phyloP scores from a whole-genome alignment of 179 eudicot species.

The Sideroxylon spinosum region DNA sequence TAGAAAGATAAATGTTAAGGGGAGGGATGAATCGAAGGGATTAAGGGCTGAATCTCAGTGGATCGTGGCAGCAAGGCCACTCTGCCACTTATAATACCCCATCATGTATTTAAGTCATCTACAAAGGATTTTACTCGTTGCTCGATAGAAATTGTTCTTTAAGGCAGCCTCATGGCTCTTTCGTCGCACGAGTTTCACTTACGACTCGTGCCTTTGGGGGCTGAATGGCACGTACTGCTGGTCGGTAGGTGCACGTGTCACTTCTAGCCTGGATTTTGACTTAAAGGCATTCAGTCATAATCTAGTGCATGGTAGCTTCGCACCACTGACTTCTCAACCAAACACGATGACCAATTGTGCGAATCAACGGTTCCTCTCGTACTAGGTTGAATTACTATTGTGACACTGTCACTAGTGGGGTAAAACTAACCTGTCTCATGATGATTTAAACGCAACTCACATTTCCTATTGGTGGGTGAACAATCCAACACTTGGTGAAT shows the following conservation, averaged over 20 bases:
- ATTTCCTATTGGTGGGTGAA: conserved; percentile 1
- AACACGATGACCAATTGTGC: conserved; percentile 76
- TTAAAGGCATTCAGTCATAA: conserved; percentile 50
- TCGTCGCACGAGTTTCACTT: too few species aligned
- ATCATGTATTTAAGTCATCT: conserved; percentile 38
- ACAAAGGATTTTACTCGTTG: too few species aligned
- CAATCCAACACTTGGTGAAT: conserved; percentile 4
- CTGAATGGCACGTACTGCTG: too few species aligned
- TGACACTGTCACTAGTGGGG: background rate
- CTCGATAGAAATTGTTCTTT: too few species aligned
- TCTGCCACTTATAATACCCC: conserved; percentile 51
- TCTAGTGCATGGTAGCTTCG: conserved; percentile 44
- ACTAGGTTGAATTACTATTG: conserved; percentile 59
- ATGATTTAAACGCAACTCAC: background rate
- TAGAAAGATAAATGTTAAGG: too few species aligned
- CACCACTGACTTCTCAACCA: conserved; percentile 63
- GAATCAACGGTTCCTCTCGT: conserved; percentile 79
- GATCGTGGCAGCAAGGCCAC: conserved; percentile 55
- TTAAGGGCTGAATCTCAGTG: conserved; percentile 27
- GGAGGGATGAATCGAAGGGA: too few species aligned
- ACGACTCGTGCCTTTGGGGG: too few species aligned
- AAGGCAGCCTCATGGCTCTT: too few species aligned
- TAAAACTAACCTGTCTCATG: background rate
- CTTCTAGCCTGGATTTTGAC: conserved; percentile 36
- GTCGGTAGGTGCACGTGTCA: conserved; percentile 9